These are phyloP conservation scores for Casuarina glauca DNA, from an alignment of 306 rosid species.

Conservation along the genomic window DNA sequence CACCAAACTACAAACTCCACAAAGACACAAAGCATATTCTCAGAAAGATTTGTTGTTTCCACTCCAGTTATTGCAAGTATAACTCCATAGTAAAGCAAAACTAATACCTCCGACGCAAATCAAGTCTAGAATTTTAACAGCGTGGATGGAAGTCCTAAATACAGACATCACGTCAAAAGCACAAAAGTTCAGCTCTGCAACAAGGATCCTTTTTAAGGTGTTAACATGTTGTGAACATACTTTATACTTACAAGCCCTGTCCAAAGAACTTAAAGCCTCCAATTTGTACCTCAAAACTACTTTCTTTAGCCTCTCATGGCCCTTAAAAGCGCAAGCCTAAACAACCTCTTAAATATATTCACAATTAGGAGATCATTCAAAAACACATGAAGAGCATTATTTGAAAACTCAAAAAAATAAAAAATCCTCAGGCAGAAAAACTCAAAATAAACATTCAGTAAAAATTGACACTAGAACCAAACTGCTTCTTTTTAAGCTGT, in stretches of 20 bases:
- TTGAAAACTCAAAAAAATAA: background rate
- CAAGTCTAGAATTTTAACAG: background rate
- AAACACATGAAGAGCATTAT: background rate
- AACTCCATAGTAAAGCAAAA: background rate
- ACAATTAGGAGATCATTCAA: background rate
- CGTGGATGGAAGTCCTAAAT: background rate
- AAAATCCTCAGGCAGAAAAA: background rate
- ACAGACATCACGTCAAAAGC: background rate
- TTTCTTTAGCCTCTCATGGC: background rate
- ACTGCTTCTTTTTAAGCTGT: background rate
- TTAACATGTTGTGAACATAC: background rate
- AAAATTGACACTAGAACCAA: background rate
- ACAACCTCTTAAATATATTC: background rate
- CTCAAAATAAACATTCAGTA: background rate
- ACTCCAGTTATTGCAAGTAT: background rate
- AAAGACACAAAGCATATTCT: background rate
- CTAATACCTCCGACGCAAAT: background rate
- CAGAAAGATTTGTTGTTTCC: background rate
- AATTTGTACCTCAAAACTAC: background rate
- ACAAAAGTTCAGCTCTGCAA: background rate
- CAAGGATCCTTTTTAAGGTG: background rate
- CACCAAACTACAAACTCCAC: background rate
- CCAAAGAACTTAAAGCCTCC: background rate
- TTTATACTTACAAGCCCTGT: background rate
- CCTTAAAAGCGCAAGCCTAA: background rate